These are phyloP conservation scores for Hortaea sp. DNA, from an alignment of 2,329 filamentous ascomycete genomes.

Conservation along the genomic window DNA sequence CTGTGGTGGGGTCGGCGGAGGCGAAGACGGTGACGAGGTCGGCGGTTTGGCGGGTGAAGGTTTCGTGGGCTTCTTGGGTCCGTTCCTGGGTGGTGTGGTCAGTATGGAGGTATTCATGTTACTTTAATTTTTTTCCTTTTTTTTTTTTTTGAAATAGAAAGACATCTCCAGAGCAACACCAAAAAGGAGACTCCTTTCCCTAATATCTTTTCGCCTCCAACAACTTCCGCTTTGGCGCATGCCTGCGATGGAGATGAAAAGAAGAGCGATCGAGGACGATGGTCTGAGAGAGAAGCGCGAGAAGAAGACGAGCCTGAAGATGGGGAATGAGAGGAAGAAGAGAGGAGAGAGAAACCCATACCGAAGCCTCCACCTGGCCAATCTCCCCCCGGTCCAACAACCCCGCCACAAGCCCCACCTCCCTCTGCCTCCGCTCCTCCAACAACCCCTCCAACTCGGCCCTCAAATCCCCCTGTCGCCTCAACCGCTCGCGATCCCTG, in stretches of 20 bases:
- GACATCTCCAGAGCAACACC: too few species aligned
- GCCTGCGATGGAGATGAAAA: too few species aligned
- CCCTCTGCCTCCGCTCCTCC: constrained; percentile 36
- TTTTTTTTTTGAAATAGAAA: too few species aligned
- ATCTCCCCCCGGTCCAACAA: constrained; percentile 26
- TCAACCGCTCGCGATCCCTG: constrained; percentile 51
- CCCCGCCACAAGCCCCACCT: constrained; percentile 25
- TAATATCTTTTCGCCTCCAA: too few species aligned
- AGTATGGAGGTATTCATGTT: not conserved
- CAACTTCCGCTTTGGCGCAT: too few species aligned
- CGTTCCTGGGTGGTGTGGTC: constrained; percentile 27
- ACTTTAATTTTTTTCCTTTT: too few species aligned
- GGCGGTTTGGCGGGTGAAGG: constrained; percentile 31
- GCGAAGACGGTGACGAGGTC: constrained; percentile 39
- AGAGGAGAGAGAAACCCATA: not conserved
- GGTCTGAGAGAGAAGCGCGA: too few species aligned
- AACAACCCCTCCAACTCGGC: constrained; percentile 48
- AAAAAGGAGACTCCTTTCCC: too few species aligned
- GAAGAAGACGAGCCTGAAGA: too few species aligned
- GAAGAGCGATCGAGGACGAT: too few species aligned
- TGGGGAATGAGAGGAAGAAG: too few species aligned
- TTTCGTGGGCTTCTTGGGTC: constrained; percentile 33
- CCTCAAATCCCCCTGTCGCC: constrained; percentile 50
- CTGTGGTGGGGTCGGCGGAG: constrained; percentile 31
- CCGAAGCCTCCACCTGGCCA: constrained; percentile 32